Base-by-base conservation (phyloP, 2,329 filamentous ascomycete genomes). In the Talaromyces sp. region DNA sequence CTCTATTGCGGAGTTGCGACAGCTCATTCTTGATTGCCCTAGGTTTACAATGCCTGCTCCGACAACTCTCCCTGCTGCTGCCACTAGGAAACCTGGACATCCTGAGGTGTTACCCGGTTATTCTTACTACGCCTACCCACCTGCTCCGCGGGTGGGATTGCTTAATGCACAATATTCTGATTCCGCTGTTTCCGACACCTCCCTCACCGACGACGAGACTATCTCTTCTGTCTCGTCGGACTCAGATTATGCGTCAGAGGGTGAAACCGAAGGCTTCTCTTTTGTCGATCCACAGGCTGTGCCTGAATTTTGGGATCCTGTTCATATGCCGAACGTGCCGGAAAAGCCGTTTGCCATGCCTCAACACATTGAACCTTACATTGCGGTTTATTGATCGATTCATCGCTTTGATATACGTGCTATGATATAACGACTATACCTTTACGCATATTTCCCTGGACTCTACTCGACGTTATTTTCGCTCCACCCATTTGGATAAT, bases 1-100 rank as follows among this genome's bases (percentile, higher is more conserved):
- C 74, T 89, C 88, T 64, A 85, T 99, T 68, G 80, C 87, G 64
- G 91, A 97, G 79, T 85, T 99, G 64, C 88, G 90, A 73, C 83
- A 87, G 70, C 83, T 90, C 75, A 95, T 98, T 75, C 76, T 90
- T 72, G 84, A 87, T 68, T 97, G 93, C 82, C 83, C 88, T 37
- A 82, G 83, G 69, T 92, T 97, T 77, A 96, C 82, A 75, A 74
- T 64, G 45, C 75, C 64, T 73, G 71, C 62, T 72, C 74, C 69
- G 67, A 80, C 76, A 74, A 76, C 73, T 67, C 27, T 57, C 19
- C 31, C 50, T 57, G 41, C 79, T 69, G 70, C 76, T 69, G 73
- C 78, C 19, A 76, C 81, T 33, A 71, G 73, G 16, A 74, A 72
- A 50, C 74, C 75, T 45, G 66, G 70, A 56, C 75, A 72, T 60